Percentiles rank a stretch among this genome's conserved stretches.
These are phyloP conservation scores for Zygosaccharomyces sapae DNA, from an alignment of 1,139 yeast genomes.

Conservation along the genomic window DNA sequence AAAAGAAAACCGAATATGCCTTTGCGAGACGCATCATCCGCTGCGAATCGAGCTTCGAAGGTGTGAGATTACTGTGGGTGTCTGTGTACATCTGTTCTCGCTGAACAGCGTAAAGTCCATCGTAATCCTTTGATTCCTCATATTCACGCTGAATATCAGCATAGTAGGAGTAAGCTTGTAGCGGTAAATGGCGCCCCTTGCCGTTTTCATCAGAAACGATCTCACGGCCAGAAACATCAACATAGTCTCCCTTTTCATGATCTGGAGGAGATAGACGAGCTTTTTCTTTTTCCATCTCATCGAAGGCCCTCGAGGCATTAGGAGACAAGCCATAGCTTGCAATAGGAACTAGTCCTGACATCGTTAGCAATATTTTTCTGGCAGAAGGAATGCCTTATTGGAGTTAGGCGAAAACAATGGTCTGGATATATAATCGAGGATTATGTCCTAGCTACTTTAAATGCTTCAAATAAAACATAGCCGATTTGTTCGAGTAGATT, in stretches of 20 bases:
- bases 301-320: constrained; percentile 4
- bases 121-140: constrained; percentile 12
- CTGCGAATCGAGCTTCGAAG: constrained; percentile 16
- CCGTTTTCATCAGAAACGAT: constrained; percentile 9
- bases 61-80: constrained; percentile 14
- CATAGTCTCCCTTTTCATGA: constrained; percentile 10
- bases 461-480: neutral
- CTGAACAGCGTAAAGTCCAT: constrained; percentile 15
- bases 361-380: constrained; percentile 4
- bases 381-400: constrained; percentile 1
- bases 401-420: constrained; percentile 2
- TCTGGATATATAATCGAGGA: neutral
- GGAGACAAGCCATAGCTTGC: constrained; percentile 9
- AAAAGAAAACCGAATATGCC: constrained; percentile 40
- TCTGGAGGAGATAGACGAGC: constrained; percentile 4
- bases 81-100: constrained; percentile 15
- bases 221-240: constrained; percentile 13
- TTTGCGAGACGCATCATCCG: constrained; percentile 16
- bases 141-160: constrained; percentile 17
- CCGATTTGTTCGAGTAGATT: neutral
- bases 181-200: constrained; percentile 7
- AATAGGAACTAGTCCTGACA: constrained; percentile 12
- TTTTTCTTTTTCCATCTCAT: constrained; percentile 8
- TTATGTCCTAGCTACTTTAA: neutral
- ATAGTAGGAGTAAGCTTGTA: constrained; percentile 15